Evolutionary conservation across 495 filamentous ascomycete species (phyloP), one percentile per base, ranked within the genome.

Genomic region (Cudoniella acicularis): DNA sequence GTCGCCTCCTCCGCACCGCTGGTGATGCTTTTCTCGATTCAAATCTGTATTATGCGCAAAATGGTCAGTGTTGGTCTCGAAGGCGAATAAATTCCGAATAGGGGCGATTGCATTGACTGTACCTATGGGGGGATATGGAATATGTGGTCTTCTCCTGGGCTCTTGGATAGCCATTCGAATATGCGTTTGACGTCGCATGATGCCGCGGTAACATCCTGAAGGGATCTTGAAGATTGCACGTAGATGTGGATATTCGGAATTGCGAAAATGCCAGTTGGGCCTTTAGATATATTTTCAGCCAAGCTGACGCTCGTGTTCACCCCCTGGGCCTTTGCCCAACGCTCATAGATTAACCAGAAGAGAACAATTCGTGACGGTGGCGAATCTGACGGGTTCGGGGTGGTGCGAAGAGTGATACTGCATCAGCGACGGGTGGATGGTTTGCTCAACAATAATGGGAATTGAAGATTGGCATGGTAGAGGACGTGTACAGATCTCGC

Each of bases 101-200:
- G 22, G 36, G 43, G 48, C 45, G 25, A 52, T 52, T 57, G 64
- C 24, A 56, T 55, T 49, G 54, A 48, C 52, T 49, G 62, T 82
- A 96, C 91, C 89, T 87, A 69, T 96, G 90, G 63, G 92, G 90
- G 61, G 91, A 90, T 67, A 96, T 91, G 59, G 89, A 90, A 69
- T 96, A 94, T 47, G 86, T 88, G 25, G 61, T 57, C 57, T 64
- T 59, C 74, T 81, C 73, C 50, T 79, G 76, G 41, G 76, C 76
- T 50, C 76, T 76, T 53, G 82, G 78, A 72, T 87, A 88, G 69
- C 90, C 91, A 76, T 92, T 96, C 25, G 83, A 80, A 72, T 87
- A 87, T 73, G 87, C 86, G 77, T 83, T 21, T n/a, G 43, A 47
- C 20, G 13, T 67, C 27, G 73, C 74, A 70, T 83, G 76, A 71